Evolutionary conservation across 352 stramenopile species (phyloP).

Genomic region (Phytophthora parvispora): DNA sequence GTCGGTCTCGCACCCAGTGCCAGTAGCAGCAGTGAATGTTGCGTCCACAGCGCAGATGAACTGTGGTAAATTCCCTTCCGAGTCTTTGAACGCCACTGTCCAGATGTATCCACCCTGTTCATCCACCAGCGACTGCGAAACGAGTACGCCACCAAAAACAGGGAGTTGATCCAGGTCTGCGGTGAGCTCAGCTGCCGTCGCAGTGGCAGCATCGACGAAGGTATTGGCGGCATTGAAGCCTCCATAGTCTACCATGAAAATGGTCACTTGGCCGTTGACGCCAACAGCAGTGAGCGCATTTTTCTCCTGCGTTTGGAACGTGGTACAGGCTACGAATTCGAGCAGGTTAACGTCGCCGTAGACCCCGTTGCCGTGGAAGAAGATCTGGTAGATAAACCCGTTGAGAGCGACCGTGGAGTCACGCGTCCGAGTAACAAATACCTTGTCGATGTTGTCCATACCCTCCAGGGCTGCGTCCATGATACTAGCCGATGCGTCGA

Average conservation of each 20-base stretch:
- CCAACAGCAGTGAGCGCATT: constrained; percentile 57
- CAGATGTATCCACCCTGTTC: constrained; percentile 80
- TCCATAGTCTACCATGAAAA: constrained; percentile 53
- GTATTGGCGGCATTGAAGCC: constrained; percentile 54
- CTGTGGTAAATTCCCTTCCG: constrained; percentile 71
- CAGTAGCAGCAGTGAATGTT: constrained; percentile 34
- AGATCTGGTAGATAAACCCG: constrained; percentile 75
- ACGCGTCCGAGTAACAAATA: constrained; percentile 63
- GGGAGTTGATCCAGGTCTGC: constrained; percentile 64
- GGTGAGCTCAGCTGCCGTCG: constrained; percentile 56
- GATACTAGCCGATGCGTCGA: constrained; percentile 57
- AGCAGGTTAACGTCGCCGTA: constrained; percentile 40
- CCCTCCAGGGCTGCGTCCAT: constrained; percentile 64
- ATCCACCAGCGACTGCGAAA: constrained; percentile 70
- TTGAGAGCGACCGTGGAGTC: constrained; percentile 50
- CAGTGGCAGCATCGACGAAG: constrained; percentile 55
- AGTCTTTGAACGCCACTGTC: constrained; percentile 82
- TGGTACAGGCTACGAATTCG: constrained; percentile 35
- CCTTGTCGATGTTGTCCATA: constrained; percentile 83
- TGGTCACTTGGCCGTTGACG: constrained; percentile 35
- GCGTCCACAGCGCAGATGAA: constrained; percentile 77
- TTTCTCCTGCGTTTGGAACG: constrained; percentile 77
- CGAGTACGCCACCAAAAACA: constrained; percentile 72
- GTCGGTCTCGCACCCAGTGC: constrained; percentile 56
- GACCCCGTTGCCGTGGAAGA: constrained; percentile 85